phyloP scores from a whole-genome alignment of 2,329 filamentous ascomycete genomes.

The Tympanopsis confertula region DNA sequence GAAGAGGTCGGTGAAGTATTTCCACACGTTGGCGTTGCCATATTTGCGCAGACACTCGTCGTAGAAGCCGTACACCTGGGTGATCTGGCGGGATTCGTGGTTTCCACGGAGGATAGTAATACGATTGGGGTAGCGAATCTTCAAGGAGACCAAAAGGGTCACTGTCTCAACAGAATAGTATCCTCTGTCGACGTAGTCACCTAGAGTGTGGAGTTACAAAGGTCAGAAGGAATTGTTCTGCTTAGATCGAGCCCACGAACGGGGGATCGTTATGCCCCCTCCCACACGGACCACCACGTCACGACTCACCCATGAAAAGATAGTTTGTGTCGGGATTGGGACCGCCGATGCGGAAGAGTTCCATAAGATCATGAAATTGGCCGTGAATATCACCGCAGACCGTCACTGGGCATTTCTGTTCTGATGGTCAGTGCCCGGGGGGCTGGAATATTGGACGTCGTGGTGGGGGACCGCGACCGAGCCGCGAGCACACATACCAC shows the following conservation, averaged over 20 bases:
- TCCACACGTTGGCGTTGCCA: constrained; percentile 98
- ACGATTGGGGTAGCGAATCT: constrained; percentile 93
- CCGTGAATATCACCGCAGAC: constrained; percentile 99
- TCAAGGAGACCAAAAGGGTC: constrained; percentile 87
- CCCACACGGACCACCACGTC: no score
- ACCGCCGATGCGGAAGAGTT: constrained; percentile 97
- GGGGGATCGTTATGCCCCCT: no score
- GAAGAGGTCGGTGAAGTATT: constrained; percentile 97
- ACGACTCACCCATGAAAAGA: constrained; percentile 96
- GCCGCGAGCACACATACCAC: constrained; percentile 77
- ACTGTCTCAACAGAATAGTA: constrained; percentile 99
- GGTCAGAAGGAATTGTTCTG: no score
- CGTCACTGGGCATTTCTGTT: constrained; percentile 91
- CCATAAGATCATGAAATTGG: constrained; percentile 98
- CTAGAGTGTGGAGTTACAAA: constrained; percentile 33
- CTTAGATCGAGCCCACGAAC: no score
- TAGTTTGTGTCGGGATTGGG: constrained; percentile 98
- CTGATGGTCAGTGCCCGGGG: constrained; percentile 14
- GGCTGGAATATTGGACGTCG: neutral
- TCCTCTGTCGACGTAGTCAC: constrained; percentile 95
- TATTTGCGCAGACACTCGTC: constrained; percentile 98
- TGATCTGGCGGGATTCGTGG: constrained; percentile 98
- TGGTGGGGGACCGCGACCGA: no score
- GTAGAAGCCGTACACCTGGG: constrained; percentile 98
- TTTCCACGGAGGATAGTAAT: constrained; percentile 98